phyloP scores from a whole-genome alignment of 2,329 filamentous ascomycete genomes.

The Talaromyces sp. region DNA sequence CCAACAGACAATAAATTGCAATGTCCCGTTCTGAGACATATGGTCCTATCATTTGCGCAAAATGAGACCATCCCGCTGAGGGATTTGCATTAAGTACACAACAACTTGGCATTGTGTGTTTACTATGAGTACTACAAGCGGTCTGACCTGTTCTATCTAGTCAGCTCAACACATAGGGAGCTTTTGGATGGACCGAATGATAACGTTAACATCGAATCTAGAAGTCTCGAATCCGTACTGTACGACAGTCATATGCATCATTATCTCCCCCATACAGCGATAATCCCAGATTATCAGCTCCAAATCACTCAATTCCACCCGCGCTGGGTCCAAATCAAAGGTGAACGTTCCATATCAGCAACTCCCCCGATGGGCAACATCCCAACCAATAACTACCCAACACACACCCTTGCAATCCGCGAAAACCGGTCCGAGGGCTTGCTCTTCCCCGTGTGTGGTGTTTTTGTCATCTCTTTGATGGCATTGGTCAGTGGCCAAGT shows the following conservation, averaged over 20 bases:
- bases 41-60: conserved; percentile 1
- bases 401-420: not conserved
- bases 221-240: not conserved
- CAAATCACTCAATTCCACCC: not conserved
- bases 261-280: not conserved
- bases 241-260: conserved; percentile 1
- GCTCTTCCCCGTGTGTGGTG: not conserved
- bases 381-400: not conserved
- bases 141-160: not conserved
- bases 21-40: not conserved
- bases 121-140: not conserved
- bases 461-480: not conserved
- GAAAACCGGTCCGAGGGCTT: not conserved
- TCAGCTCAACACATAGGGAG: not conserved
- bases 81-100: conserved; percentile 1
- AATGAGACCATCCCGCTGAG: conserved; percentile 12
- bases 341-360: not conserved
- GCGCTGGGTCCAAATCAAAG: not conserved
- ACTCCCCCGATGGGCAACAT: not conserved
- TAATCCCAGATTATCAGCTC: not conserved
- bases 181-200: not conserved
- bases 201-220: not conserved
- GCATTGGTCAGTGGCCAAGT: not conserved
- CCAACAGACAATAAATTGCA: not conserved
- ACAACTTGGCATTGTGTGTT: not conserved